Conservation (phyloP, 2,329 filamentous ascomycete genomes). For the Rachicladosporium sp. region DNA sequence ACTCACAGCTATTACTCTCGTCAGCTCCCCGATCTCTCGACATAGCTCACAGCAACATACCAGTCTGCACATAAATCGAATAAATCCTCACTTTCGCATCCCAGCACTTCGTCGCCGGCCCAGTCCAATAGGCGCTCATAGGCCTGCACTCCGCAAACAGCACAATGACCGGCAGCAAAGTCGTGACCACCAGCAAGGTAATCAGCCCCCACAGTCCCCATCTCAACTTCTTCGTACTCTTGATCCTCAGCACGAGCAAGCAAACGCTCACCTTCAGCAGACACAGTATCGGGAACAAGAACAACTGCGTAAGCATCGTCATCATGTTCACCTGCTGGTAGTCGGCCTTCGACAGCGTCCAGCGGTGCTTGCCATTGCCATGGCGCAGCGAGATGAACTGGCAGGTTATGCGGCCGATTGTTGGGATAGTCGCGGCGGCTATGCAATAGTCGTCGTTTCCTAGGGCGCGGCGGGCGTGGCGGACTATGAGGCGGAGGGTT, state of each 20-base stretch:
- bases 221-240: slow-evolving; percentile 22
- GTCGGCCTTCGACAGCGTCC: slow-evolving; percentile 20
- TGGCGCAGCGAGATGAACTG: slow-evolving; percentile 23
- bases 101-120: slow-evolving; percentile 13
- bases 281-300: slow-evolving; percentile 30
- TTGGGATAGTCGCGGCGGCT: slow-evolving; percentile 18
- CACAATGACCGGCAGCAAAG: slow-evolving; percentile 12
- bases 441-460: slow-evolving; percentile 30
- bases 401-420: slow-evolving; percentile 21
- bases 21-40: too few relatives aligned
- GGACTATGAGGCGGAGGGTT: slow-evolving; percentile 2
- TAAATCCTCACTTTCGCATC: slow-evolving; percentile 17
- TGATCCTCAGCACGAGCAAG: slow-evolving; percentile 31
- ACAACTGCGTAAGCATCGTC: slow-evolving; percentile 28
- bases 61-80: slow-evolving; percentile 18
- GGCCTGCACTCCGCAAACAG: slow-evolving; percentile 18
- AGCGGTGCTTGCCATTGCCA: slow-evolving; percentile 30
- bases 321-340: slow-evolving; percentile 24
- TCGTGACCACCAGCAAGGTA: slow-evolving; percentile 13
- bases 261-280: slow-evolving; percentile 33
- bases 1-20: slow-evolving; percentile 11
- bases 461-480: slow-evolving; percentile 1
- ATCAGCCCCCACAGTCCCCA: slow-evolving; percentile 21
- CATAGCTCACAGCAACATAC: too few relatives aligned
- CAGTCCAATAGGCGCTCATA: slow-evolving; percentile 15